These are phyloP conservation scores for Geum urbanum DNA, from an alignment of 306 rosid species.

Conservation along the genomic window DNA sequence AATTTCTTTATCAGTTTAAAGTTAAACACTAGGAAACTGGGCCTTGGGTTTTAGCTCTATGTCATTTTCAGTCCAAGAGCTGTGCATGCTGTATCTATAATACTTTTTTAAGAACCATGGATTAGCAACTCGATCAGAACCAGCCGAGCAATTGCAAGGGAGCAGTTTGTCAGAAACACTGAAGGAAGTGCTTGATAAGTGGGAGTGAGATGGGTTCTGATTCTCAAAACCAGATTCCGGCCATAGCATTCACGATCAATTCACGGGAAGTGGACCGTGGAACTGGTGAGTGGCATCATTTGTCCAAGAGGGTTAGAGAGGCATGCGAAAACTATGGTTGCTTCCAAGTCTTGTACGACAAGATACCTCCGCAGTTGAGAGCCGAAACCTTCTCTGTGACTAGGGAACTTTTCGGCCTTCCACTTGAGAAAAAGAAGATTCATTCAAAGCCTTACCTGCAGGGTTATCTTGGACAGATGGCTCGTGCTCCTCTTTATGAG, in stretches of 20 bases:
- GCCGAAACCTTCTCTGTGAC: slow-evolving; percentile 7
- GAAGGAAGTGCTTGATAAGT: background rate
- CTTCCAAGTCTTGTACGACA: background rate
- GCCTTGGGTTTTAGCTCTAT: background rate
- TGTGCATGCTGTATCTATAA: background rate
- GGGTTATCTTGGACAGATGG: background rate
- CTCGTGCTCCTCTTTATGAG: background rate
- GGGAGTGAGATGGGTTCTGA: slow-evolving; percentile 9
- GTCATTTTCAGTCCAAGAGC: background rate
- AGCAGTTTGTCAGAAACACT: background rate
- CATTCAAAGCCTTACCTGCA: slow-evolving; percentile 3
- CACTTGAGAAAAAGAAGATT: background rate
- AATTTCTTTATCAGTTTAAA: background rate
- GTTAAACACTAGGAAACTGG: background rate
- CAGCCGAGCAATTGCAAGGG: background rate
- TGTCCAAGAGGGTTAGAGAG: slow-evolving; percentile 44
- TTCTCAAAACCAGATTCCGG: background rate
- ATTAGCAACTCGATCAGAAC: background rate
- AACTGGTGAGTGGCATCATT: slow-evolving; percentile 23
- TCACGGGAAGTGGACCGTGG: slow-evolving; percentile 23
- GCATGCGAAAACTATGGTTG: slow-evolving; percentile 37
- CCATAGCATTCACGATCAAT: background rate
- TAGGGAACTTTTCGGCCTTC: slow-evolving; percentile 10
- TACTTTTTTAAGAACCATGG: background rate
- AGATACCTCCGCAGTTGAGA: slow-evolving; percentile 7